Evolutionary conservation across 2,329 filamentous ascomycete genomes (phyloP), one percentile per base, ranked within the genome.

Genomic region (Penicillium fuscoglaucum): DNA sequence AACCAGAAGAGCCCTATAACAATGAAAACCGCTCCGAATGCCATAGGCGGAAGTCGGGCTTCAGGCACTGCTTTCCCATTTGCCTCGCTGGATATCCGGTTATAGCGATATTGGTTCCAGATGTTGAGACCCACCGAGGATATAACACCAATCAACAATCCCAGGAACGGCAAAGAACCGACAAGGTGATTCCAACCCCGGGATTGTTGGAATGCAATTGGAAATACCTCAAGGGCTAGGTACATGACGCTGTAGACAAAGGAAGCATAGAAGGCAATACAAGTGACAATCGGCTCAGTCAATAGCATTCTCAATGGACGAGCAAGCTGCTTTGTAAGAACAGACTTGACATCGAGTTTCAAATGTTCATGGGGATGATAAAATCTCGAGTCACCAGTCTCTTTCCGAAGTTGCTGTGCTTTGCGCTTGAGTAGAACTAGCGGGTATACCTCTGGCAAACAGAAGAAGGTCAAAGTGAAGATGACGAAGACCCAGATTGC

Each of bases 191-290:
- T 64, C 69, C 74, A 81, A 9, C 70, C 68, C 6, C 79, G 74
- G 12, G 72, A 46, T 40, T 80, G 72, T 31, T 68, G 53, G 54
- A 79, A 83, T 13, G 79, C 78, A 51, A 82, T 79, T 0, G 79
- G 80, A 49, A 80, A 81, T 1, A 79, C 73, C 52, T 80, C 76
- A 0, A 83, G 72, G 0, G 74, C 76, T 46, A 82, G 70, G 63
- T 81, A 82, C 19, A 82, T 70, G 4, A 82, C 66, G 4, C 72
- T 74, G 57, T 81, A 83, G 26, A 80, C 74, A 59, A 81, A 80
- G 0, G 78, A 74, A 6, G 76, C 76, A 54, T 80, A 80, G 15
- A 79, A 63, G 2, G 78, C 74, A 31, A 82, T 77, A 39, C 72
- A 74, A 1, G 76, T 72, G 12, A 82, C 75, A 66, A 82, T 81